Evolutionary conservation across 768 basidiomycete species (phyloP).

Genomic region (Pleurotus salmoneostramineus): DNA sequence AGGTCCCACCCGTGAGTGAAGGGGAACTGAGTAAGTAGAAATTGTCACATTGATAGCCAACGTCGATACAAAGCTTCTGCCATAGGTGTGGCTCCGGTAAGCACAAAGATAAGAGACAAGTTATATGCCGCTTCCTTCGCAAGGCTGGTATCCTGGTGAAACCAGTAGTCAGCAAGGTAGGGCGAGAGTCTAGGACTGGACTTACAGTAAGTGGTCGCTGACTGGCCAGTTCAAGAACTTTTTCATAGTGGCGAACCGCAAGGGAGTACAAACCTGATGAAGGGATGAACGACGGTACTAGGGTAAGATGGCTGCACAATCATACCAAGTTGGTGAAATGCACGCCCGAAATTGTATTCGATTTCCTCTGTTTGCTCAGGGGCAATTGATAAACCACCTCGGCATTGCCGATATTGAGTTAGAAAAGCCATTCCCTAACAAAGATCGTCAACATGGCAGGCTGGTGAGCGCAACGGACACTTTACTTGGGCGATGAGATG

Average conservation of each 20-base stretch:
- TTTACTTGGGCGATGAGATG: constrained; percentile 71
- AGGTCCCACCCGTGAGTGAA: too few relatives aligned
- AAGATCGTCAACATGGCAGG: not conserved
- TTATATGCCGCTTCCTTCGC: constrained; percentile 86
- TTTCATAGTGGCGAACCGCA: constrained; percentile 83
- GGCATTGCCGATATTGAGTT: constrained; percentile 70
- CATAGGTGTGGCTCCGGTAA: constrained; percentile 69
- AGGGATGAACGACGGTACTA: not conserved
- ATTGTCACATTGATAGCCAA: constrained; percentile 73
- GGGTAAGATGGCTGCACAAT: not conserved
- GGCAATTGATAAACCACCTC: constrained; percentile 31
- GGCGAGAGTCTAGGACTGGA: constrained; percentile 6
- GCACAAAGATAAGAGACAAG: constrained; percentile 75
- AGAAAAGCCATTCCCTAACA: constrained; percentile 82
- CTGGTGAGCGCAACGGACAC: not conserved
- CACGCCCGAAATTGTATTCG: constrained; percentile 89
- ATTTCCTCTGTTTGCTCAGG: constrained; percentile 59
- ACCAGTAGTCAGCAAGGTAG: not conserved
- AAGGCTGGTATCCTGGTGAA: constrained; percentile 42
- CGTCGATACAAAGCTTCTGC: constrained; percentile 68
- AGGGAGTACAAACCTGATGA: constrained; percentile 69
- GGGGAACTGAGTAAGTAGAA: too few relatives aligned
- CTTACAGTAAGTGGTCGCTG: constrained; percentile 26
- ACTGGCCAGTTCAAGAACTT: constrained; percentile 63
- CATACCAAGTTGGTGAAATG: constrained; percentile 90